phyloP scores from a whole-genome alignment of 306 rosid genomes.

The Ormosia semicastrata region DNA sequence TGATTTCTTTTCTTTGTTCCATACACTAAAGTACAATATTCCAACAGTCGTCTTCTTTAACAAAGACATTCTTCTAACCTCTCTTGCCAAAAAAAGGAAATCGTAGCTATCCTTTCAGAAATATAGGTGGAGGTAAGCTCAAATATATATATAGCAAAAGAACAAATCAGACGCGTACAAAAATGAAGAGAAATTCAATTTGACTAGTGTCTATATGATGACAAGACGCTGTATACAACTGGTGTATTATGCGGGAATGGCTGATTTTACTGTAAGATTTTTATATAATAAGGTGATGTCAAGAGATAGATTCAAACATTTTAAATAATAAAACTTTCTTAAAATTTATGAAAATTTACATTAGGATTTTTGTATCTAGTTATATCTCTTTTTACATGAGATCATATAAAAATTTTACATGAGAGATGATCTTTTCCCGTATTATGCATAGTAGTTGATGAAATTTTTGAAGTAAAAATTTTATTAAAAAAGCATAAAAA shows the following conservation, averaged over 20 bases:
- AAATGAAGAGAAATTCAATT: neutral
- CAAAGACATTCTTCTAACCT: conserved; percentile 11
- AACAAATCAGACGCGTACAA: neutral
- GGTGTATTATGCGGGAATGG: neutral
- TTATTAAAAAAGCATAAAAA: neutral
- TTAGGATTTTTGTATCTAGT: too few relatives aligned
- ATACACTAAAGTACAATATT: conserved; percentile 21
- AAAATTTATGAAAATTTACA: too few relatives aligned
- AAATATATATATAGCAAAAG: neutral
- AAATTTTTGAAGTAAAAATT: neutral
- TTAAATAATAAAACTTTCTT: too few relatives aligned
- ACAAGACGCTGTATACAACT: neutral
- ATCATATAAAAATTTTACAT: too few relatives aligned
- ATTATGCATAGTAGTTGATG: neutral
- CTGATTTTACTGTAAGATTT: too few relatives aligned
- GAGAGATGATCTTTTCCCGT: too few relatives aligned
- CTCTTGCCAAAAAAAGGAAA: neutral
- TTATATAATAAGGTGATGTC: too few relatives aligned
- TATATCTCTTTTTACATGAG: too few relatives aligned
- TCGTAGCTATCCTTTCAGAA: neutral
- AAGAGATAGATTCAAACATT: too few relatives aligned
- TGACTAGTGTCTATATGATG: neutral
- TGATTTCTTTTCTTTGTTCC: conserved; percentile 24
- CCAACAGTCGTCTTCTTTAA: neutral
- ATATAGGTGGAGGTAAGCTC: neutral